These are phyloP conservation scores for Haplosporangium sp. DNA, from an alignment of 371 early-diverging fungal species.

Conservation along the genomic window DNA sequence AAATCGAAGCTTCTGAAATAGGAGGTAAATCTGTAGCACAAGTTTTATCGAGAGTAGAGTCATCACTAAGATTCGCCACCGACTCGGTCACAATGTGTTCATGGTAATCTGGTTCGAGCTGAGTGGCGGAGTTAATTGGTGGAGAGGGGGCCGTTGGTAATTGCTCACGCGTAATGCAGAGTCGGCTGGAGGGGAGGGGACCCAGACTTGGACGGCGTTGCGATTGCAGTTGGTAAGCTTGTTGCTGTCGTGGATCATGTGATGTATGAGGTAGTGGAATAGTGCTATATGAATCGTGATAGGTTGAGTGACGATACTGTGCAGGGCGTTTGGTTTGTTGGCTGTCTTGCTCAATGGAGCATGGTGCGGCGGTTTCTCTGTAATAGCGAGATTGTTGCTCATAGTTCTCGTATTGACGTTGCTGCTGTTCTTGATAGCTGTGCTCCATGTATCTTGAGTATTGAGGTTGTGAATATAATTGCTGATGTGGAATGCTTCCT, in stretches of 20 bases:
- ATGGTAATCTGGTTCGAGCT: constrained; percentile 24
- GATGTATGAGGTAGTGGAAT: not conserved
- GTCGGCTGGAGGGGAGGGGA: constrained; percentile 13
- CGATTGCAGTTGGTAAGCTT: constrained; percentile 19
- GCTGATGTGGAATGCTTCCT: constrained; percentile 1
- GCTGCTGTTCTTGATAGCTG: constrained; percentile 23
- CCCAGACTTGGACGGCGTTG: constrained; percentile 22
- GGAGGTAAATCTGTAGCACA: not conserved
- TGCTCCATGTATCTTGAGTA: constrained; percentile 20
- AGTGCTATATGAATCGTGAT: constrained; percentile 11
- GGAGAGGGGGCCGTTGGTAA: constrained; percentile 43
- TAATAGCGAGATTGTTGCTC: constrained; percentile 46
- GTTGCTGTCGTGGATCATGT: constrained; percentile 7
- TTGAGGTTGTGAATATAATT: constrained; percentile 7
- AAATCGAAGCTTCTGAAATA: too few species aligned
- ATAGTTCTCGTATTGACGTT: constrained; percentile 36
- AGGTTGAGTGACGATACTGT: constrained; percentile 17
- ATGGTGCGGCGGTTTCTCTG: constrained; percentile 11
- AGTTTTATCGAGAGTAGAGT: not conserved
- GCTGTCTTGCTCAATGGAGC: constrained; percentile 1
- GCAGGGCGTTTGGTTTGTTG: not conserved
- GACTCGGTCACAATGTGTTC: not conserved
- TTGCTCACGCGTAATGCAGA: constrained; percentile 20
- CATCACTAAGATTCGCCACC: not conserved
- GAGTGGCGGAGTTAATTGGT: constrained; percentile 18